Evolutionary conservation across 2,329 filamentous ascomycete species (phyloP).

Genomic region (Aspergillus fumigatus): DNA sequence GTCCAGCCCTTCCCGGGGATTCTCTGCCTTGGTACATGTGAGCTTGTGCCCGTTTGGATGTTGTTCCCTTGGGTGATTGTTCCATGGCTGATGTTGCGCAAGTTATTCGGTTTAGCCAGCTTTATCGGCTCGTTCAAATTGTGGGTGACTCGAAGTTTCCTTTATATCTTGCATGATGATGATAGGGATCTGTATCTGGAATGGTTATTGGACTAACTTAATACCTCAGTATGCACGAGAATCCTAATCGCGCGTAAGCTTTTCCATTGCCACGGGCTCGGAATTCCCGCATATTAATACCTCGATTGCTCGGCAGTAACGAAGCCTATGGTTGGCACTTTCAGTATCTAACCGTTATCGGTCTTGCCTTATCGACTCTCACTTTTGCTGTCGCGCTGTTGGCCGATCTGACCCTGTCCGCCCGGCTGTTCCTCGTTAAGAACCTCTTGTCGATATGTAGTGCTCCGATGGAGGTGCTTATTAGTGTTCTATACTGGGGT

Average conservation of each 20-base stretch:
- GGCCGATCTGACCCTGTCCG: conserved; percentile 52
- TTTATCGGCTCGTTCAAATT: conserved; percentile 44
- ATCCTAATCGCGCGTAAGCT: conserved; percentile 41
- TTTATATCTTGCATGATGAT: not conserved
- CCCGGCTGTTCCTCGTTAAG: conserved; percentile 51
- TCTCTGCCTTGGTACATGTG: conserved; percentile 44
- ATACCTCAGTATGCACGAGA: conserved; percentile 34
- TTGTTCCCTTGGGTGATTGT: not conserved
- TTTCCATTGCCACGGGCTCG: not conserved
- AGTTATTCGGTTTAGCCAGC: conserved; percentile 39
- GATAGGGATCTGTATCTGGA: not conserved
- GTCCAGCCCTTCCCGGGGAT: conserved; percentile 38
- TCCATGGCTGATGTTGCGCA: conserved; percentile 16
- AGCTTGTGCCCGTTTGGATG: conserved; percentile 6
- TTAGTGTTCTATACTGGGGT: conserved; percentile 59
- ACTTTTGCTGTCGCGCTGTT: conserved; percentile 53
- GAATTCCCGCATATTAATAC: conserved; percentile 5
- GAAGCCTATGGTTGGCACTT: conserved; percentile 62
- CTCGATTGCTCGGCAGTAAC: conserved; percentile 37
- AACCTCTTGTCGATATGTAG: conserved; percentile 55
- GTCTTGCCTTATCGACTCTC: conserved; percentile 51
- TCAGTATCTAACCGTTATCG: conserved; percentile 62
- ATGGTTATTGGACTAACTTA: conserved; percentile 4
- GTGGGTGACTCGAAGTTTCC: conserved; percentile 22
- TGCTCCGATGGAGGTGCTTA: conserved; percentile 57